Evolutionary conservation across 331 rosid genomes (phyloP), one percentile per base, ranked within the genome.

Genomic region (Malus hybrid): DNA sequence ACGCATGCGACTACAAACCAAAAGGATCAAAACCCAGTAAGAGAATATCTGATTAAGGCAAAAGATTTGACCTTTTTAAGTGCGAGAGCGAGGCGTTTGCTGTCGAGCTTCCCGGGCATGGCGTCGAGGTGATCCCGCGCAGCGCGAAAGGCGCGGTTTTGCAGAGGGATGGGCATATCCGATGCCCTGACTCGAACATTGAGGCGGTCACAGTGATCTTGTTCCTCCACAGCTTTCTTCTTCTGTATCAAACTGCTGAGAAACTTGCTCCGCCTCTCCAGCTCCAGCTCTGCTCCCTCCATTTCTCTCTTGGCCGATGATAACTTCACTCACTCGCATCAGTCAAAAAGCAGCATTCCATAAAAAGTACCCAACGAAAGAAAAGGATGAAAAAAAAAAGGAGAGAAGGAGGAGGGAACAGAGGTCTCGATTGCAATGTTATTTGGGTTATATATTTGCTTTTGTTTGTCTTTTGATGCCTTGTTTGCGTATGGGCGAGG

Each of bases 221-320:
- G 81, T 55, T 86, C 90, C 72, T 93, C 90, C 36, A 36, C 76
- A n/a, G 87, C 77, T 77, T 94, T 94, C 96, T 91, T 94, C 90
- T 86, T 94, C 86, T 86, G 86, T 69, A 94, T 91, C 73, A 94
- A 77, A 27, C 93, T 84, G 34, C 80, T 86, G 3, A 94, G 86
- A 63, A 94, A 94, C 87, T 77, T 88, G 87, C 93, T 92, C 67
- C 97, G 80, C 79, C 93, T 88, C 88, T 94, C 99, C 69, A 94
- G 81, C 89, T 94, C 99, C 86, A 74, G 73, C 79, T 88, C 97
- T 46, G 95, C 99, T 70, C 86, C 93, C 42, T 88, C 93, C 96
- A 93, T 92, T 71, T 56, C 32, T 31, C 56, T 65, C 29, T 36
- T 8, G 10, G 4, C 55, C 16, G 31, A 50, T 36, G 52, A 50